Percentiles rank a stretch among this genome's conserved stretches.
Conservation (phyloP, 108 stramenopile genomes). For the Pinguiococcus pyrenoidosus region DNA sequence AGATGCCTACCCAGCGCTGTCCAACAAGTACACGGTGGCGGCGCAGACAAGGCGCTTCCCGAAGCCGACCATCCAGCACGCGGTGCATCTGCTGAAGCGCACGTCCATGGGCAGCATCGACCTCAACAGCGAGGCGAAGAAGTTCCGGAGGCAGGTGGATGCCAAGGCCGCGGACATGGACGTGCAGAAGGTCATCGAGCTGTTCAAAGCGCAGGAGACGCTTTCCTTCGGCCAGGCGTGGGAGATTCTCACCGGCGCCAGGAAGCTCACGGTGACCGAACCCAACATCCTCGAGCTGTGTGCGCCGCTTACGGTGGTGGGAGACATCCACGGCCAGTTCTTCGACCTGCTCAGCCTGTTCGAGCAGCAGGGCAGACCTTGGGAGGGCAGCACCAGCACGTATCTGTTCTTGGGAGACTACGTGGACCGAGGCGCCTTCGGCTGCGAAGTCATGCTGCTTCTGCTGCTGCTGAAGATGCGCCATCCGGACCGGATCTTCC, state of each 20-base stretch:
- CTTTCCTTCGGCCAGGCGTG: conserved; percentile 20
- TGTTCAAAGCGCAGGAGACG: conserved; percentile 5
- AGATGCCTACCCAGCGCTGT: too few species aligned
- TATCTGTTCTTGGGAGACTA: conserved; percentile 37
- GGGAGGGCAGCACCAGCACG: conserved; percentile 4
- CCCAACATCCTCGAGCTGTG: conserved; percentile 17
- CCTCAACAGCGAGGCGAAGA: too few species aligned
- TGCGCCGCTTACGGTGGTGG: conserved; percentile 60
- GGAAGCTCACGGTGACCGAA: conserved; percentile 21
- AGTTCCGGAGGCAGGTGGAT: too few species aligned
- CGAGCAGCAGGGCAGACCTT: conserved; percentile 7
- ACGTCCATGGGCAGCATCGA: too few species aligned
- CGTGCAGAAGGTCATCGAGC: too few species aligned
- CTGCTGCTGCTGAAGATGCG: conserved; percentile 26
- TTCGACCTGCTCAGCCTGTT: conserved; percentile 78
- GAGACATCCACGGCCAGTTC: conserved; percentile 90
- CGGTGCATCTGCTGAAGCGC: too few species aligned
- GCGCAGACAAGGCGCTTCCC: too few species aligned
- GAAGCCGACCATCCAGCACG: too few species aligned
- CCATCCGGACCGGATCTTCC: conserved; percentile 14
- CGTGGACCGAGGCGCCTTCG: conserved; percentile 33
- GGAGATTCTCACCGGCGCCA: conserved; percentile 20
- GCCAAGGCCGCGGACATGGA: too few species aligned
- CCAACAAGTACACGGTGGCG: too few species aligned
- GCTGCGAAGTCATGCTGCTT: conserved; percentile 32